A percentile compares a stretch with the other conserved stretches of the same genome.
Conservation (phyloP, 2,329 filamentous ascomycete genomes). For the Bisporella sp. region DNA sequence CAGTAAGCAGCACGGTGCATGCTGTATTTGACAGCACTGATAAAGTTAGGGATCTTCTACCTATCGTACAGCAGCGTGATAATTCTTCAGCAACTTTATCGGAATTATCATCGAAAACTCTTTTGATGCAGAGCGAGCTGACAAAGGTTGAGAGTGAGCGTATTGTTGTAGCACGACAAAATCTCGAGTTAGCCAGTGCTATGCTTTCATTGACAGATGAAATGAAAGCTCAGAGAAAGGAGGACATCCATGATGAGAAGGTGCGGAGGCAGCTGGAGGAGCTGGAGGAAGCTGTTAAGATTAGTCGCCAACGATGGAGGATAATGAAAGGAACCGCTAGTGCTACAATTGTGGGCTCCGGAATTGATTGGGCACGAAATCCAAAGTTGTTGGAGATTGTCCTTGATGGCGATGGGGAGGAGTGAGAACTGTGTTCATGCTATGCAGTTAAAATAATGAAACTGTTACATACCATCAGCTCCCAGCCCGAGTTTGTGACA, state of each 20-base stretch:
- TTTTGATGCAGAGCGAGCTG: conserved; percentile 43
- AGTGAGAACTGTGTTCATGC: conserved; percentile 18
- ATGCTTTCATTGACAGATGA: conserved; percentile 57
- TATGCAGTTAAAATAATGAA: too few species aligned
- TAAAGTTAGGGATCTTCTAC: conserved; percentile 41
- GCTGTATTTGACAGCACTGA: conserved; percentile 4
- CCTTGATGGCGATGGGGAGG: conserved; percentile 52
- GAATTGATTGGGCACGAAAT: conserved; percentile 73
- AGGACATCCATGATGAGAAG: conserved; percentile 45
- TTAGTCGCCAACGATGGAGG: conserved; percentile 60
- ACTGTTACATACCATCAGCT: too few species aligned
- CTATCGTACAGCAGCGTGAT: conserved; percentile 62
- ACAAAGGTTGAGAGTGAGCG: conserved; percentile 51
- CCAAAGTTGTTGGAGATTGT: conserved; percentile 62
- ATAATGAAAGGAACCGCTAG: conserved; percentile 74
- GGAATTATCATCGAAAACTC: conserved; percentile 47
- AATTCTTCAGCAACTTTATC: conserved; percentile 56
- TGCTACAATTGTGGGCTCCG: conserved; percentile 73
- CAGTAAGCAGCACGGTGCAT: conserved; percentile 40
- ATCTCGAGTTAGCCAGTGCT: conserved; percentile 54
- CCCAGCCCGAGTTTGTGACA: too few species aligned
- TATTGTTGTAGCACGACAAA: conserved; percentile 48
- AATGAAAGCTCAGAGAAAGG: conserved; percentile 43
- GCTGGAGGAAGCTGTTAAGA: conserved; percentile 52
- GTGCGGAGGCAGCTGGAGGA: conserved; percentile 48